Evolutionary conservation across 1,284 basidiomycete genomes (phyloP).

Genomic region (Hortiboletus rubellus): DNA sequence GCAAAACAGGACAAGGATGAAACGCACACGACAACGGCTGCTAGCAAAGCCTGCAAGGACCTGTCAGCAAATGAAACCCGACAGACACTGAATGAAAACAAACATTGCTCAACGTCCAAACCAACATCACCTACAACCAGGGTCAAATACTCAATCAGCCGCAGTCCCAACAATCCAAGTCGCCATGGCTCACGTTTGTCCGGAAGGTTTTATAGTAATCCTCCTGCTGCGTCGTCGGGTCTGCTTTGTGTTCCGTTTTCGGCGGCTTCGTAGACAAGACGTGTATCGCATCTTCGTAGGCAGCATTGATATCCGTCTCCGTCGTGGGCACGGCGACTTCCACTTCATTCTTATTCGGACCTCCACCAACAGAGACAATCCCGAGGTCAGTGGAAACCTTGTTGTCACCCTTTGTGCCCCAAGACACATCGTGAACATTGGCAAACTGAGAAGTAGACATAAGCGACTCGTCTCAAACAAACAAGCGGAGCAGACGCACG

Average conservation of each 20-base stretch:
- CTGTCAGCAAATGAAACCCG: constrained; percentile 13
- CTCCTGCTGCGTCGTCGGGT: constrained; percentile 74
- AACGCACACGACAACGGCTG: constrained; percentile 67
- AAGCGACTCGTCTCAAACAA: constrained; percentile 5
- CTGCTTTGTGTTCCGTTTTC: constrained; percentile 62
- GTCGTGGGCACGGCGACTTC: constrained; percentile 80
- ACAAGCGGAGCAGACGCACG: constrained; percentile 45
- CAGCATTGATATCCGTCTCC: constrained; percentile 83
- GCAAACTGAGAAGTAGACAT: constrained; percentile 56
- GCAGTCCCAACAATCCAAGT: constrained; percentile 1
- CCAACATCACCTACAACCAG: constrained; percentile 58
- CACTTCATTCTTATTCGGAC: constrained; percentile 64
- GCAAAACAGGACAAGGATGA: neutral
- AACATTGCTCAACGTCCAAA: constrained; percentile 85
- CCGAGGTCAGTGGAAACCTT: constrained; percentile 83
- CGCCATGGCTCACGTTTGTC: constrained; percentile 61
- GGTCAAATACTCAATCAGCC: constrained; percentile 3
- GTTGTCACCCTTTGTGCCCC: constrained; percentile 93
- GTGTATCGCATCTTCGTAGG: constrained; percentile 84
- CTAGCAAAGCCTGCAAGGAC: constrained; percentile 59
- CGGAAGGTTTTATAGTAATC: constrained; percentile 89
- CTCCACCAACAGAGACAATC: constrained; percentile 60
- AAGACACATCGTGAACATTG: constrained; percentile 86
- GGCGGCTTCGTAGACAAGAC: constrained; percentile 75
- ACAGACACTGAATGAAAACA: constrained; percentile 21